Conservation (phyloP, 495 filamentous ascomycete genomes). For the Hyaloscypha variabilis region DNA sequence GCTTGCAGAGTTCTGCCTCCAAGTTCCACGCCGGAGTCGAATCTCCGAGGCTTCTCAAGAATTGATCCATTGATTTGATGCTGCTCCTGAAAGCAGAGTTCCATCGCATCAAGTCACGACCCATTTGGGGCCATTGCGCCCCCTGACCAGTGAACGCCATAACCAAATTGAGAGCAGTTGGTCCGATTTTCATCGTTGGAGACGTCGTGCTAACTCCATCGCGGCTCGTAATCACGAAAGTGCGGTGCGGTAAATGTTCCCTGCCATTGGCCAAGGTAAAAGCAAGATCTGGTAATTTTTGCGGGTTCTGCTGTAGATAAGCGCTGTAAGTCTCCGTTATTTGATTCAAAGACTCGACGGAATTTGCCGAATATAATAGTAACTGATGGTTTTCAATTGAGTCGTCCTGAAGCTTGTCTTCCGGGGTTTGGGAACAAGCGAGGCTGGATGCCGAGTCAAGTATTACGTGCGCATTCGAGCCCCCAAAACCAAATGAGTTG, state of each 20-base stretch:
- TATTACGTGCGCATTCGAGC: conserved; percentile 37
- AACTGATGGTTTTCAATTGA: background rate
- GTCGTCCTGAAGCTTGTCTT: background rate
- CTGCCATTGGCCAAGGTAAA: background rate
- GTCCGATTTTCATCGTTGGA: background rate
- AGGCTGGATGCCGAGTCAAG: conserved; percentile 40
- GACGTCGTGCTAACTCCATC: background rate
- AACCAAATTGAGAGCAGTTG: conserved; percentile 41
- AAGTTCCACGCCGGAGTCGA: background rate
- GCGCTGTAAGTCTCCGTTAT: background rate
- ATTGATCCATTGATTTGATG: conserved; percentile 26
- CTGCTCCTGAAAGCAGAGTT: background rate
- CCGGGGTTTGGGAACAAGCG: background rate
- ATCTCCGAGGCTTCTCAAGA: conserved; percentile 37
- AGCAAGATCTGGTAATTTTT: background rate
- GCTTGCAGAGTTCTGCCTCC: background rate
- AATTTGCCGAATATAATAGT: conserved; percentile 4
- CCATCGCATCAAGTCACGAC: conserved; percentile 52
- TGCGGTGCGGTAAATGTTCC: background rate
- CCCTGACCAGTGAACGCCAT: conserved; percentile 24
- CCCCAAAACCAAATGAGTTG: conserved; percentile 65
- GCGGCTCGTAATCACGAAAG: background rate
- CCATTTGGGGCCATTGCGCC: conserved; percentile 60
- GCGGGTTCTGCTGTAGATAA: background rate
- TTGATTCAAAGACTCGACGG: background rate